Evolutionary conservation across 2,329 filamentous ascomycete genomes (phyloP).

Genomic region (Ampelomyces quisqualis): DNA sequence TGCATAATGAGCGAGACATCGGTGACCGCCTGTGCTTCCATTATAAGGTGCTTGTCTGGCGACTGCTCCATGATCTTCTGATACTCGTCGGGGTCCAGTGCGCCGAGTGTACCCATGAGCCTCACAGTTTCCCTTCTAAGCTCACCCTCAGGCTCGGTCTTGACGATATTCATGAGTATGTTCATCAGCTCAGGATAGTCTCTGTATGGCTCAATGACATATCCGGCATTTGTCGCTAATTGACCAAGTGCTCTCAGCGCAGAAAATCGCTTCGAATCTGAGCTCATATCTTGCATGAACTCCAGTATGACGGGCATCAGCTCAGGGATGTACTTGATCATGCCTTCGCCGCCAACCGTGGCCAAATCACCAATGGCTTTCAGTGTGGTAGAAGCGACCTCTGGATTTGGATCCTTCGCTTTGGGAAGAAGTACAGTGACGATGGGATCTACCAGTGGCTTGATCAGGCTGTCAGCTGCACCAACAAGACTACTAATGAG

Average conservation of each 20-base stretch:
- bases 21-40: conserved; percentile 70
- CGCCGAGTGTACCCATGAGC: conserved; percentile 90
- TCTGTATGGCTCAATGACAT: conserved; percentile 93
- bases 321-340: conserved; percentile 85
- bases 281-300: conserved; percentile 90
- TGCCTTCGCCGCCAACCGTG: conserved; percentile 89
- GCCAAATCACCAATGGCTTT: conserved; percentile 93
- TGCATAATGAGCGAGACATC: conserved; percentile 99
- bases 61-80: conserved; percentile 90
- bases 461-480: conserved; percentile 89
- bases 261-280: conserved; percentile 84
- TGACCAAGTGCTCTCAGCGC: conserved; percentile 89
- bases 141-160: conserved; percentile 82
- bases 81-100: conserved; percentile 93
- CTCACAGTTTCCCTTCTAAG: conserved; percentile 94
- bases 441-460: conserved; percentile 96
- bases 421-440: conserved; percentile 93
- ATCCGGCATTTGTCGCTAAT: conserved; percentile 91
- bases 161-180: conserved; percentile 89
- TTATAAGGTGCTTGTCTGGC: conserved; percentile 73
- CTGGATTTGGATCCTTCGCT: conserved; percentile 77
- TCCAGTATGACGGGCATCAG: conserved; percentile 96
- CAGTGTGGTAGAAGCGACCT: conserved; percentile 91
- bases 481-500: conserved; percentile 89
- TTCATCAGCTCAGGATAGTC: conserved; percentile 94